Evolutionary conservation across 441 rosid species (phyloP).

Genomic region (Erysimum cheiri): DNA sequence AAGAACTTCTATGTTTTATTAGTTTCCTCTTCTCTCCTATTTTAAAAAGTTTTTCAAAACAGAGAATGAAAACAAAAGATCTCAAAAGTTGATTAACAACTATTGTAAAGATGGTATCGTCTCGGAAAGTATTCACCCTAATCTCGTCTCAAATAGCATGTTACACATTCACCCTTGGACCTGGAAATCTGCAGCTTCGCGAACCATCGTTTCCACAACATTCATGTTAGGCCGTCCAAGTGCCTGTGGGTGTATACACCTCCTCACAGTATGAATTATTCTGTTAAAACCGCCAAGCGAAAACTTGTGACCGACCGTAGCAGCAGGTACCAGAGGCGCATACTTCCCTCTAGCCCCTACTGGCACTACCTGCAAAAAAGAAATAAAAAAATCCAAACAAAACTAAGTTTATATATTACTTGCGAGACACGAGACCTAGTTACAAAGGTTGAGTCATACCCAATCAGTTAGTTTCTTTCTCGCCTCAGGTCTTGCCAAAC

Average conservation of each 20-base stretch:
- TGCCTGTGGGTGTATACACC: background rate
- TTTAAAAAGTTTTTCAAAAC: constrained; percentile 26
- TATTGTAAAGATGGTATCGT: no score
- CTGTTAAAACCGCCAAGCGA: constrained; percentile 13
- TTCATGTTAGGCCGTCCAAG: constrained; percentile 5
- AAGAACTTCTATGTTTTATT: constrained; percentile 18
- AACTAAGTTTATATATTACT: background rate
- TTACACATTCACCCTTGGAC: background rate
- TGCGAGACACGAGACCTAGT: constrained; percentile 7
- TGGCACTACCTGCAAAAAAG: background rate
- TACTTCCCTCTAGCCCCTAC: background rate
- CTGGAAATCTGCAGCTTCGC: constrained; percentile 6
- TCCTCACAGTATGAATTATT: background rate
- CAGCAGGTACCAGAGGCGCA: background rate
- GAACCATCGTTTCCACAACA: background rate
- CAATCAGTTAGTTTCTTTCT: background rate
- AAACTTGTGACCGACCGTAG: background rate
- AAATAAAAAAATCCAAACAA: background rate
- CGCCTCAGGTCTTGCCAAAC: rapidly evolving
- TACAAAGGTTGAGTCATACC: constrained; percentile 19
- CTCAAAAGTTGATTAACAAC: constrained; percentile 26
- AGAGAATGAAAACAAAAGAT: constrained; percentile 19
- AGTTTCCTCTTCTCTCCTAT: constrained; percentile 11
- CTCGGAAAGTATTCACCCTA: constrained; percentile 8
- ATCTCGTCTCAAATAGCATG: constrained; percentile 18